phyloP scores from a whole-genome alignment of 169 alveolate genomes.

The Eimeria maxima region DNA sequence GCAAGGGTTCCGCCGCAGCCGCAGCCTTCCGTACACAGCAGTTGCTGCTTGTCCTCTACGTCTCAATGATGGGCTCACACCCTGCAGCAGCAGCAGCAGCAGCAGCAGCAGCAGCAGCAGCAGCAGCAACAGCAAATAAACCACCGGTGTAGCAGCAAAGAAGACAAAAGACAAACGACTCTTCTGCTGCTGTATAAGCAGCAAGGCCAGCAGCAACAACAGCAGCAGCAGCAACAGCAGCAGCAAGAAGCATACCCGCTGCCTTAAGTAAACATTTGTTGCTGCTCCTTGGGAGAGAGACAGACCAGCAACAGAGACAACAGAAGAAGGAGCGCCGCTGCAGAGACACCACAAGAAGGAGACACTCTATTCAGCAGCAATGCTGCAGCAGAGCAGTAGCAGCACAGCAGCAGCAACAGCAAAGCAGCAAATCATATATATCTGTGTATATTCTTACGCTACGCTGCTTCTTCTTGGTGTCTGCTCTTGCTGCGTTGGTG shows the following conservation, averaged over 20 bases:
- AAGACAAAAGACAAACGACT: neutral
- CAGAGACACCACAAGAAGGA: neutral
- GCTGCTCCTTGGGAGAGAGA: conserved; percentile 65
- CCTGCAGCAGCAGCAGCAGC: conserved; percentile 73
- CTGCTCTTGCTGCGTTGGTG: conserved; percentile 6
- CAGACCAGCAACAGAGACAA: conserved; percentile 43
- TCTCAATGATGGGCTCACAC: conserved; percentile 56
- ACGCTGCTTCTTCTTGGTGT: conserved; percentile 69
- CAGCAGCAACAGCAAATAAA: conserved; percentile 35
- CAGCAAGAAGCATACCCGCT: conserved; percentile 43
- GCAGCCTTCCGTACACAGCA: conserved; percentile 45
- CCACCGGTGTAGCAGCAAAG: neutral
- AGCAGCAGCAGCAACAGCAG: conserved; percentile 48
- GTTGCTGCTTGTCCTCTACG: conserved; percentile 61
- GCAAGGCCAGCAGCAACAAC: conserved; percentile 28
- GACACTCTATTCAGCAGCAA: neutral
- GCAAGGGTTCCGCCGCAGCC: conserved; percentile 43
- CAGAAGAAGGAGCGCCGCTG: conserved; percentile 62
- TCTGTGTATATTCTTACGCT: conserved; percentile 18
- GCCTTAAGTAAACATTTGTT: conserved; percentile 37
- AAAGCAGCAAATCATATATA: neutral
- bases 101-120: conserved; percentile 31
- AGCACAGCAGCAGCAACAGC: conserved; percentile 22
- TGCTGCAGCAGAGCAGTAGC: neutral
- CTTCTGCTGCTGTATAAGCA: neutral